Evolutionary conservation across 768 basidiomycete genomes (phyloP).

Genomic region (Leccinum obscurum): DNA sequence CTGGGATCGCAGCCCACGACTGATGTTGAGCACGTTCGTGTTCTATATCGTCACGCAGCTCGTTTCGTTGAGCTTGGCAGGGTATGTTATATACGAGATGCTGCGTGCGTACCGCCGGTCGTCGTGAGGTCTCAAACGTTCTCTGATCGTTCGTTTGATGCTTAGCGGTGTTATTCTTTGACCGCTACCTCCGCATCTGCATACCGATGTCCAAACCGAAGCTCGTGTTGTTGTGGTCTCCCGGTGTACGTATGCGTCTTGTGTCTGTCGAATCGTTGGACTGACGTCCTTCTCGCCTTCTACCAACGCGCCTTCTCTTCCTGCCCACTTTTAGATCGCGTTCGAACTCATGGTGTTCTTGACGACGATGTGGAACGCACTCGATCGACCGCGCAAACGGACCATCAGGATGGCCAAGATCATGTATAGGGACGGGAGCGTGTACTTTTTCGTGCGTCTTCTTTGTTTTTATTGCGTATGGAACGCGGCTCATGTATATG

Average conservation of each 20-base stretch:
- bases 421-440: conserved; percentile 22
- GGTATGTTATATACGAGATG: conserved; percentile 24
- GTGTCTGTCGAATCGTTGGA: neutral
- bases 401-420: neutral
- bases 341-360: conserved; percentile 34
- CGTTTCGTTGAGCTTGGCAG: conserved; percentile 19
- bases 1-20: conserved; percentile 30
- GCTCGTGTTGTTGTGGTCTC: conserved; percentile 28
- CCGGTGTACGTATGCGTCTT: conserved; percentile 23
- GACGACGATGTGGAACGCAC: conserved; percentile 31
- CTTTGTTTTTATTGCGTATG: neutral
- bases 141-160: neutral
- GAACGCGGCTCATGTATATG: neutral
- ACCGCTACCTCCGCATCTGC: conserved; percentile 19
- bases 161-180: conserved; percentile 19
- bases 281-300: neutral
- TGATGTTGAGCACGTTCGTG: conserved; percentile 32
- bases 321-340: conserved; percentile 15
- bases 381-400: conserved; percentile 26
- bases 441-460: conserved; percentile 25
- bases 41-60: conserved; percentile 35
- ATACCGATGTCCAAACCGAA: conserved; percentile 20
- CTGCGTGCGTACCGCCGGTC: conserved; percentile 25
- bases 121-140: neutral
- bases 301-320: neutral